These are phyloP conservation scores for Exophiala sp. DNA, from an alignment of 2,329 filamentous ascomycete genomes.

Conservation along the genomic window DNA sequence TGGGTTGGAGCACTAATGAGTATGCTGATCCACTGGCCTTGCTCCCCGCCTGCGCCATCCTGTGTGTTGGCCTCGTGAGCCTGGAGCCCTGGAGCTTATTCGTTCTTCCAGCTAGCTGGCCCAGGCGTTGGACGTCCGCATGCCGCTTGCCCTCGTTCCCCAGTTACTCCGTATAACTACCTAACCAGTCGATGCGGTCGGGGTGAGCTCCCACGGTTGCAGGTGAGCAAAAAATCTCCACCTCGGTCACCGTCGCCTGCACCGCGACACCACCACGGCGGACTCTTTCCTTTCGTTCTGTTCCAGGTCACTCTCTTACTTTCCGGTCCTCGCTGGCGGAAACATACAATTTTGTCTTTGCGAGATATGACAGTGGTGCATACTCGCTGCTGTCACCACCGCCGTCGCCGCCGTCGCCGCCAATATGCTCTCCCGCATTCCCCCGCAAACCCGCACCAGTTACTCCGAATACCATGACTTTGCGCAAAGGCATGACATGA, in stretches of 20 bases:
- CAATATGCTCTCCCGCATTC: slow-evolving; percentile 26
- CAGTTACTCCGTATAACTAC: background rate
- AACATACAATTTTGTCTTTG: background rate
- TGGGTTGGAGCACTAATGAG: background rate
- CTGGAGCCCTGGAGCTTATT: background rate
- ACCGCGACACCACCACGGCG: background rate
- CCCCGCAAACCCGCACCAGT: slow-evolving; percentile 23
- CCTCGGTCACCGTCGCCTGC: background rate
- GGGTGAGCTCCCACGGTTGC: background rate
- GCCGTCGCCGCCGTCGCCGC: background rate
- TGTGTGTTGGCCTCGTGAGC: background rate
- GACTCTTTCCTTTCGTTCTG: background rate
- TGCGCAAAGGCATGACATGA: slow-evolving; percentile 19
- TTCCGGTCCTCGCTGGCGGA: slow-evolving; percentile 38
- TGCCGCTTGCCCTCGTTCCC: background rate
- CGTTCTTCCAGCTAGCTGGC: background rate
- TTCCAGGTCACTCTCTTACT: background rate
- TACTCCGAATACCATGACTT: slow-evolving; percentile 26
- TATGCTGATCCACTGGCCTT: background rate
- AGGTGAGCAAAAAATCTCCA: slow-evolving; percentile 1
- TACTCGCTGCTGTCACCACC: slow-evolving; percentile 8
- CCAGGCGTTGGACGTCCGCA: background rate
- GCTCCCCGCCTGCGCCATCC: background rate
- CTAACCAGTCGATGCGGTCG: background rate
- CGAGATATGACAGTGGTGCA: slow-evolving; percentile 17